Evolutionary conservation across 345 rosid species (phyloP).

Genomic region (Citrus inodora): DNA sequence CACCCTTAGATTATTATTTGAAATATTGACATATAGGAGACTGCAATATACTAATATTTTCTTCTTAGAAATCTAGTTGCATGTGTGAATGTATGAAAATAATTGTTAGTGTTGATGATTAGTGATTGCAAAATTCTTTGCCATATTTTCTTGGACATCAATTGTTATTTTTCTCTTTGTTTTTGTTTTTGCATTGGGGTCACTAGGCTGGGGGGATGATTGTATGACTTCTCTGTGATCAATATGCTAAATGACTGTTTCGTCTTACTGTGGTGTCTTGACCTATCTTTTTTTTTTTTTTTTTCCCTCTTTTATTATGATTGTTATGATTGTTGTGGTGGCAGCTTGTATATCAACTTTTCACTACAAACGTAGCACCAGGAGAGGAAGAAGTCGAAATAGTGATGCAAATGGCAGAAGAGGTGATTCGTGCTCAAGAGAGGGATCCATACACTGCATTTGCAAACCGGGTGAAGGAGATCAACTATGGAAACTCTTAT

Average conservation of each 20-base stretch:
- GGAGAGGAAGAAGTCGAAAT: slow-evolving; percentile 84
- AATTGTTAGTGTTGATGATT: neutral
- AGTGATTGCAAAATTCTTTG: neutral
- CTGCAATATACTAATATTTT: neutral
- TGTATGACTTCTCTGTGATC: neutral
- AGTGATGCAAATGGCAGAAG: slow-evolving; percentile 93
- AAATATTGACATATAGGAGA: neutral
- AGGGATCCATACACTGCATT: slow-evolving; percentile 92
- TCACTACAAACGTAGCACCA: slow-evolving; percentile 68
- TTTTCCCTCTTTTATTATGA: neutral
- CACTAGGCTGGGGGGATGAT: neutral
- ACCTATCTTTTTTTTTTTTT: neutral
- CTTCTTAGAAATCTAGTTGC: neutral
- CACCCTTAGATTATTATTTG: neutral
- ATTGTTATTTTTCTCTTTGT: neutral
- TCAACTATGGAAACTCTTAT: slow-evolving; percentile 87
- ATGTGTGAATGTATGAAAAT: neutral
- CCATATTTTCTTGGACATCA: neutral
- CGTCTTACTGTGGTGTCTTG: neutral
- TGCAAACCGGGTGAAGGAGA: slow-evolving; percentile 75
- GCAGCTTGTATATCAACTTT: slow-evolving; percentile 88
- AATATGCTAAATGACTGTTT: neutral
- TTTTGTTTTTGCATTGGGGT: neutral
- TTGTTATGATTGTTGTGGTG: slow-evolving; percentile 22
- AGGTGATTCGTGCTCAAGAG: slow-evolving; percentile 81